Evolutionary conservation across 1,139 yeast genomes (phyloP), one percentile per base, ranked within the genome.

Genomic region (Hyphopichia khmerensis): DNA sequence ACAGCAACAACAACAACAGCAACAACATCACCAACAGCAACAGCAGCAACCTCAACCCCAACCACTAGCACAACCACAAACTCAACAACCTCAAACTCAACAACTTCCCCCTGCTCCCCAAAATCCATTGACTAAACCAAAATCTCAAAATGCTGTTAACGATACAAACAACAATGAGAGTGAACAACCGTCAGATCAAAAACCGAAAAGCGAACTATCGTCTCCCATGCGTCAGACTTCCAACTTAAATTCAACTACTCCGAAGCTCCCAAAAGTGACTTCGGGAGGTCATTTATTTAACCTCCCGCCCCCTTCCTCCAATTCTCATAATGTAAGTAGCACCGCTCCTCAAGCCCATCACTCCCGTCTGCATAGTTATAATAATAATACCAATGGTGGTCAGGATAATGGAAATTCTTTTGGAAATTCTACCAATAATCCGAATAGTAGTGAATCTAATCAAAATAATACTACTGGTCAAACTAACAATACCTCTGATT

Each of bases 201-300:
- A 41, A 33, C 48, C 47, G 19, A 48, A 54, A 39, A 48, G 45
- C 23, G 68, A 63, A 39, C 49, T 62, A 13, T 60, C 68, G n/a
- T 68, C 75, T 3, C 75, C 75, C 7, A 51, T 65, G 32, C 60
- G 69, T 43, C 67, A 62, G 40, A 39, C 53, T 14, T 50, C 47
- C 27, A 67, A 62, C 8, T 45, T 55, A 24, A 57, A 53, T 42
- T 51, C 51, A 15, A 55, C 54, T 34, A 66, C 72, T 11, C 72
- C 75, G 3, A 69, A 64, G 45, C 56, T 68, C 38, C 72, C 74
- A 19, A 69, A 69, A 48, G 67, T 65, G 11, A 49, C 58, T 9
- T 57, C 57, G 7, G 49, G 47, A 16, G 52, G 52, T 41, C 58
- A 57, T 39, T 52, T 68, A 40, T 70, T 58, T 46, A 67, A 59